Conservation (phyloP, 768 basidiomycete genomes). For the Pleurotus tuber-regium region DNA sequence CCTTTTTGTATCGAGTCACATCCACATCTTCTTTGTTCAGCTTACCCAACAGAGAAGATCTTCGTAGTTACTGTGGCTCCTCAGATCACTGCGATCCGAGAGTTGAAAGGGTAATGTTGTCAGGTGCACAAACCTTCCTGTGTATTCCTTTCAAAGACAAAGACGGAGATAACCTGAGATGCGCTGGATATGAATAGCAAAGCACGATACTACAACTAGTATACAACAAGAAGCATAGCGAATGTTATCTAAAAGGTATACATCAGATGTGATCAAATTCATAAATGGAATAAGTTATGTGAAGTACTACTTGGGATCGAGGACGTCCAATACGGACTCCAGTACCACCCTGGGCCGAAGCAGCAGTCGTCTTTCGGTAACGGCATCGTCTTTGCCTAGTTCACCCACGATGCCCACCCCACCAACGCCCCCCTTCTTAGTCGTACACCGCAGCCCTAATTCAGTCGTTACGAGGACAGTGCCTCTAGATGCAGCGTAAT, state of each 20-base stretch:
- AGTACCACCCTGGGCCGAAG: constrained; percentile 75
- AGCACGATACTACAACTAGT: too few relatives aligned
- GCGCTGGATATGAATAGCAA: too few relatives aligned
- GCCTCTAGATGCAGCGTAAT: constrained; percentile 49
- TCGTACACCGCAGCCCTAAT: constrained; percentile 65
- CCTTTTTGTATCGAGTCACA: too few relatives aligned
- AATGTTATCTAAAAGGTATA: background rate
- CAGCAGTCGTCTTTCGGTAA: constrained; percentile 57
- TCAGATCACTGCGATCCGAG: too few relatives aligned
- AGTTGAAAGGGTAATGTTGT: too few relatives aligned
- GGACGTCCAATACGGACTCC: constrained; percentile 58
- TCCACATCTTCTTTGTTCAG: too few relatives aligned
- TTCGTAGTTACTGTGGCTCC: too few relatives aligned
- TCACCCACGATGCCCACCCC: constrained; percentile 14
- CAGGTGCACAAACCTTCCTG: too few relatives aligned
- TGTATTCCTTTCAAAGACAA: too few relatives aligned
- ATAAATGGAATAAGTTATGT: constrained; percentile 8
- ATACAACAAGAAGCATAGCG: background rate
- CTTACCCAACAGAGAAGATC: too few relatives aligned
- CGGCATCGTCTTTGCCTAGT: constrained; percentile 32
- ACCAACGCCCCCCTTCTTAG: constrained; percentile 33
- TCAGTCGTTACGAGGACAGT: constrained; percentile 68
- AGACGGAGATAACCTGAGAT: too few relatives aligned
- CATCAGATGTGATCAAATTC: constrained; percentile 1
- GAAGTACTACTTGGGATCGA: constrained; percentile 26